phyloP scores from a whole-genome alignment of 2,329 filamentous ascomycete genomes.

The Aspergillus floridensis region DNA sequence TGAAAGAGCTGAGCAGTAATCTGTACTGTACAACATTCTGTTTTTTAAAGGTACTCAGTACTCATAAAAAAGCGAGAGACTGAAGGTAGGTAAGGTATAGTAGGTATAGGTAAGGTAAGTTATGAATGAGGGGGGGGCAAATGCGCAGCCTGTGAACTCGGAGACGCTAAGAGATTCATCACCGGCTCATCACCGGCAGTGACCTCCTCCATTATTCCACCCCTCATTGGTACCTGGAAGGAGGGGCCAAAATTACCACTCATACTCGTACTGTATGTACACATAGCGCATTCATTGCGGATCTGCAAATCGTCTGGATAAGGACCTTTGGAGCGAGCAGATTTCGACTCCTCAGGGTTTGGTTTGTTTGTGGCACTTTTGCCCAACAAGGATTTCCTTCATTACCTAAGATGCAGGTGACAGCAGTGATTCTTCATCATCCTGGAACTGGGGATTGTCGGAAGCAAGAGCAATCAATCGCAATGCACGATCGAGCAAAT shows the following conservation, averaged over 20 bases:
- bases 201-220: neutral
- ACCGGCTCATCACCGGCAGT: neutral
- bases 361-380: too few species aligned
- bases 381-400: too few species aligned
- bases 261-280: too few species aligned
- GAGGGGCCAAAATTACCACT: neutral
- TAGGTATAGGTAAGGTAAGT: neutral
- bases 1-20: too few species aligned
- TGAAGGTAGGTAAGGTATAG: too few species aligned
- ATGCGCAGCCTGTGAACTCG: neutral
- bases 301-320: neutral
- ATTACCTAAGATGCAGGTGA: too few species aligned
- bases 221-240: neutral
- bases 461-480: neutral
- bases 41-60: too few species aligned
- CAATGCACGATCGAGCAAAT: neutral
- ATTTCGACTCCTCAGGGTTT: neutral
- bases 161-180: neutral
- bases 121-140: neutral
- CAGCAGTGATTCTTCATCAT: too few species aligned
- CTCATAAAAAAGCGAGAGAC: too few species aligned
- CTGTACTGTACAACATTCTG: too few species aligned
- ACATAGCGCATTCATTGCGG: neutral
- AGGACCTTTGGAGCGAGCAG: neutral
- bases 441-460: too few species aligned